Evolutionary conservation across 2,329 filamentous ascomycete species (phyloP), one percentile per base, ranked within the genome.

Genomic region (Trichoderma breve): DNA sequence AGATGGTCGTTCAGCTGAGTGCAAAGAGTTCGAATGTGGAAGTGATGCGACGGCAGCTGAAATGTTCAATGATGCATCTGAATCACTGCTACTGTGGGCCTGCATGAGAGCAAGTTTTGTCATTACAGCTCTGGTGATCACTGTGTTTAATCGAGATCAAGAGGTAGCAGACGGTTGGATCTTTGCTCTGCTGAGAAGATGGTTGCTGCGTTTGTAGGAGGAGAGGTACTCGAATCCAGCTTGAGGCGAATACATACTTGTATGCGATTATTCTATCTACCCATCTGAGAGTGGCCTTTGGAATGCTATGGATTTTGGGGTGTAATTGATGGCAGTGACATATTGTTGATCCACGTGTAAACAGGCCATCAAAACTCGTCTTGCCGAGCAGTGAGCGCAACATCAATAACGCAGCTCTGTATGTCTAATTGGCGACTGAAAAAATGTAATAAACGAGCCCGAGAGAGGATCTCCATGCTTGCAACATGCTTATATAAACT

Each of bases 131-230:
- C 1, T 66, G 21, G 3, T 9, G 43, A 15, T 21, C 4, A 2
- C 1, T 11, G 8, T 21, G 3, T 0, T 21, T 1, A 0, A 47
- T 47, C 18, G 2, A 3, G 18, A 5, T 47, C 0, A 21, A n/a
- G 43, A 47, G 43, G 18, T 3, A 21, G 8, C 43, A 21, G 43
- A 11, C 18, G 3, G 15, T 39, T 39, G 36, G 39, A 11, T 21
- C 18, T 47, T 47, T n/a, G 43, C n/a, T 47, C 18, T 11, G 43
- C 3, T 21, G 3, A 11, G 18, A 47, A 15, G 18, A 47, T 11
- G 43, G 18, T 15, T 47, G 18, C 43, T 47, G 8, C 43, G 18
- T n/a, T n/a, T n/a, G 43, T 47, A 47, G 8, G 43, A 21, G 39
- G 39, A 1, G 4, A 47, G 15, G 7, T 21, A 11, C 1, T 47